phyloP scores from a whole-genome alignment of 169 alveolate species.

The Plasmodium relictum region DNA sequence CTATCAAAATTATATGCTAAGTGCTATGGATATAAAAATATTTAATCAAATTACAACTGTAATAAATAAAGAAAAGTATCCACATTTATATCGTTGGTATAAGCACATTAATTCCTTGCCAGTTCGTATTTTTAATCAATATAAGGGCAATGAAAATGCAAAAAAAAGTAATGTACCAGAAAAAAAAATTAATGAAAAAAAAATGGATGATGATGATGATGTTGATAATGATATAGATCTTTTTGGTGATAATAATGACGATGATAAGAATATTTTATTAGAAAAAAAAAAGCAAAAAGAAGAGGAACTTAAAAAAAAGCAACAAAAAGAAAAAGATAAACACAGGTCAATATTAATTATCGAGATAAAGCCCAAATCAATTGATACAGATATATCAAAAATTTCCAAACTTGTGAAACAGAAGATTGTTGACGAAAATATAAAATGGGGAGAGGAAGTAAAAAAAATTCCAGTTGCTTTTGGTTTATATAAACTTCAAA shows the following conservation, averaged over 20 bases:
- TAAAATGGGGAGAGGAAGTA: constrained; percentile 90
- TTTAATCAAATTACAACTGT: constrained; percentile 47
- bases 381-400: constrained; percentile 87
- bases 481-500: constrained; percentile 91
- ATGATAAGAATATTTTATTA: constrained; percentile 78
- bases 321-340: constrained; percentile 84
- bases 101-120: constrained; percentile 47
- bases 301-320: constrained; percentile 86
- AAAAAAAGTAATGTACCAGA: constrained; percentile 7
- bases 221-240: constrained; percentile 77
- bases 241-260: constrained; percentile 84
- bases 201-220: constrained; percentile 53
- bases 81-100: constrained; percentile 76
- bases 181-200: constrained; percentile 14
- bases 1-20: constrained; percentile 32
- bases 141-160: constrained; percentile 20
- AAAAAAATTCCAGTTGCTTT: constrained; percentile 90
- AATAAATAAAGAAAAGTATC: constrained; percentile 37
- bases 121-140: constrained; percentile 27
- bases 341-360: constrained; percentile 88
- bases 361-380: constrained; percentile 88
- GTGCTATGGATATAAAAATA: constrained; percentile 57
- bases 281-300: constrained; percentile 83
- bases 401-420: constrained; percentile 84
- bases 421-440: constrained; percentile 86